Evolutionary conservation across 2,329 filamentous ascomycete genomes (phyloP).

Genomic region (Fusarium annulatum): DNA sequence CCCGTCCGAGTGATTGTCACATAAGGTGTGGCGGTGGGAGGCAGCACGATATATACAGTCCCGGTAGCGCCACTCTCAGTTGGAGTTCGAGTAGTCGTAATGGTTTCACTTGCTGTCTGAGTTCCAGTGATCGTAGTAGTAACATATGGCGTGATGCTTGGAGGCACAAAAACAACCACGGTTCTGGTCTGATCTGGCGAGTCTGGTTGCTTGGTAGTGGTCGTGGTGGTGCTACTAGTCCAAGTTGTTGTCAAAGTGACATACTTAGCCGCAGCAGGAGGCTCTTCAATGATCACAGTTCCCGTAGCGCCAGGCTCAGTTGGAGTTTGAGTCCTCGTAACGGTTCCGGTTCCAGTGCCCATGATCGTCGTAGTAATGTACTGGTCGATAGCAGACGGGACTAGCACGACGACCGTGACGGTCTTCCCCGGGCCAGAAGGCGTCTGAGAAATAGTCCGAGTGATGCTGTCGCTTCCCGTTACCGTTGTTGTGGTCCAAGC

Average conservation of each 20-base stretch:
- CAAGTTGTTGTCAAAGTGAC: not conserved
- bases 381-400: not conserved
- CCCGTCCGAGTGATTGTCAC: too few relatives aligned
- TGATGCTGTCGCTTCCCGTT: not conserved
- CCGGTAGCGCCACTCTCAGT: too few relatives aligned
- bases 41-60: too few relatives aligned
- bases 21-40: too few relatives aligned
- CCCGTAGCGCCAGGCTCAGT: not conserved
- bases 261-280: not conserved
- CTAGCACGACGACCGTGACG: not conserved
- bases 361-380: not conserved
- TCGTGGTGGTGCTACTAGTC: accelerated
- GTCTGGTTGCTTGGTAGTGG: not conserved
- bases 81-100: too few relatives aligned
- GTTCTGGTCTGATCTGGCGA: not conserved
- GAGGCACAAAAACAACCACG: accelerated
- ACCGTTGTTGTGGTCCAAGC: not conserved
- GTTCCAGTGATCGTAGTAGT: too few relatives aligned
- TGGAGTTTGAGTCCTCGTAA: not conserved
- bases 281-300: not conserved
- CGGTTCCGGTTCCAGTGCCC: not conserved
- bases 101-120: too few relatives aligned
- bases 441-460: not conserved
- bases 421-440: not conserved
- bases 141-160: too few relatives aligned